phyloP scores from a whole-genome alignment of 331 rosid species.

The Ulmus americana region DNA sequence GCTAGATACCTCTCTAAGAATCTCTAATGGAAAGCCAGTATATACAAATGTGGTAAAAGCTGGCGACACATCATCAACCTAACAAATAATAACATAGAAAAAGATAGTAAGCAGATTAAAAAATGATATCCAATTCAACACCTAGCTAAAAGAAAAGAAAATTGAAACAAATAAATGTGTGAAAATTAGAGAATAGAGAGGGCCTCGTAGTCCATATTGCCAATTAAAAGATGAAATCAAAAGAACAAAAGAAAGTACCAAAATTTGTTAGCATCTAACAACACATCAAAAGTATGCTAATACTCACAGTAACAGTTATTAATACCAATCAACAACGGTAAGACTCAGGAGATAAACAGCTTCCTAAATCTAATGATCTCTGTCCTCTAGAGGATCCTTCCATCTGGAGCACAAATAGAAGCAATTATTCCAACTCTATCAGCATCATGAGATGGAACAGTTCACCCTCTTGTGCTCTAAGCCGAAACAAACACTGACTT shows the following conservation, averaged over 20 bases:
- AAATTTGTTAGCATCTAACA: neutral
- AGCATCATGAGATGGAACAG: constrained; percentile 37
- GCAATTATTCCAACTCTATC: constrained; percentile 41
- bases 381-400: constrained; percentile 43
- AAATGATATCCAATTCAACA: neutral
- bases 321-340: constrained; percentile 89
- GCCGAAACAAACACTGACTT: constrained; percentile 19
- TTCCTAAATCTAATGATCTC: constrained; percentile 55
- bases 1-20: constrained; percentile 83
- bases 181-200: too few species aligned
- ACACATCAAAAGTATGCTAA: neutral
- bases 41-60: constrained; percentile 67
- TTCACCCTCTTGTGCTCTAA: constrained; percentile 54
- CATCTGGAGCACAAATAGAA: constrained; percentile 44
- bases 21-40: constrained; percentile 78
- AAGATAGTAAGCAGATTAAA: neutral
- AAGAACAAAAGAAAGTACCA: neutral
- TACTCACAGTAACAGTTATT: constrained; percentile 72
- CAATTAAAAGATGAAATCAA: neutral
- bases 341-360: constrained; percentile 60
- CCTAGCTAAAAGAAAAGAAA: neutral
- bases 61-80: constrained; percentile 88
- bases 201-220: neutral
- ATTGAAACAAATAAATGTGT: neutral
- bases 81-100: neutral